Conservation (phyloP, 1,284 basidiomycete species). For the Vanrija pseudolonga region DNA sequence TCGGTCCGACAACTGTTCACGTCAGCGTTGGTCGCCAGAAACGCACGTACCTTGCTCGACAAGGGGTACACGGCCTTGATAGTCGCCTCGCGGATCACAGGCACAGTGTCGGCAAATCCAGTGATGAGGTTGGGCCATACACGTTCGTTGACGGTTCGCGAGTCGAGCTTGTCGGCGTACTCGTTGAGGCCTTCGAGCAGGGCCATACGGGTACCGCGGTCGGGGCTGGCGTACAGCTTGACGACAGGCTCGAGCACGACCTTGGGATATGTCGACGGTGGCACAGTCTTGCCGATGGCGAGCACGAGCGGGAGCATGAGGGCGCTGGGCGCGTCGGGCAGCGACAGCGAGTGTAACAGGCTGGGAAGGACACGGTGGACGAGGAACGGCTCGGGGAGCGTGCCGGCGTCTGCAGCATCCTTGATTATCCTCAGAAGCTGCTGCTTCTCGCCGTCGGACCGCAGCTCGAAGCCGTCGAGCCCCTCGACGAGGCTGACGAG, state of each 20-base stretch:
- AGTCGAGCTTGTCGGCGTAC: conserved; percentile 82
- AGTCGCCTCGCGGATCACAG: conserved; percentile 90
- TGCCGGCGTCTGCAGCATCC: conserved; percentile 61
- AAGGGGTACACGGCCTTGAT: conserved; percentile 81
- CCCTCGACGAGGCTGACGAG: conserved; percentile 81
- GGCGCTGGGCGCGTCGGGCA: conserved; percentile 74
- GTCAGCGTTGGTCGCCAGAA: background rate
- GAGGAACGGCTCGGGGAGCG: conserved; percentile 83
- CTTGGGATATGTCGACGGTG: conserved; percentile 67
- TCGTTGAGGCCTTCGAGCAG: conserved; percentile 79
- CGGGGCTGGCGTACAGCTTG: conserved; percentile 78
- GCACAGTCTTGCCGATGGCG: conserved; percentile 68
- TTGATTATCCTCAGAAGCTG: conserved; percentile 73
- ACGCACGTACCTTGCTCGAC: conserved; percentile 66
- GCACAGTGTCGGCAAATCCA: conserved; percentile 90
- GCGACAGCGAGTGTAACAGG: conserved; percentile 76
- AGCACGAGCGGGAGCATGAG: conserved; percentile 77
- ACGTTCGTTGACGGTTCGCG: conserved; percentile 76
- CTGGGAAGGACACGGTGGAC: conserved; percentile 84
- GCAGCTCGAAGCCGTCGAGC: conserved; percentile 81
- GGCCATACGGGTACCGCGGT: conserved; percentile 90
- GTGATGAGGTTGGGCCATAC: conserved; percentile 94
- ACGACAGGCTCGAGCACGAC: conserved; percentile 72
- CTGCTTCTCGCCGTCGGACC: conserved; percentile 75
- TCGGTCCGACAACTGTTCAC: conserved; percentile 71